Conservation (phyloP, 2,329 filamentous ascomycete genomes). For the Exserohilum turcica region DNA sequence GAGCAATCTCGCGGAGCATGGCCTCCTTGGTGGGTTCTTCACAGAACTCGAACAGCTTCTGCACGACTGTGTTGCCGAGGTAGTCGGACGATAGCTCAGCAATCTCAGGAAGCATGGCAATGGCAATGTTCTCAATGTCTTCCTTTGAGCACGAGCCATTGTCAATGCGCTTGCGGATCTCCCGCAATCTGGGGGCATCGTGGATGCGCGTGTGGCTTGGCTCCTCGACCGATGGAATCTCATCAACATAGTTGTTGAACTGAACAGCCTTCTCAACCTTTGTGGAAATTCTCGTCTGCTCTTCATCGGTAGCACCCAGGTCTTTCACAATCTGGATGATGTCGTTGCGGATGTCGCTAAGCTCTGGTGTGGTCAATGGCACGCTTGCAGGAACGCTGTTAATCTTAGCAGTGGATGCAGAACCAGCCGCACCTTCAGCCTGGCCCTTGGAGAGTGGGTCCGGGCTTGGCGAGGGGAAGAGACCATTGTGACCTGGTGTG, state of each 20-base stretch:
- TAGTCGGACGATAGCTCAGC: slow-evolving; percentile 95
- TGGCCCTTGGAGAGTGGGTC: slow-evolving; percentile 72
- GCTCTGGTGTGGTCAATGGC: slow-evolving; percentile 70
- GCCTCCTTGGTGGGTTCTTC: slow-evolving; percentile 87
- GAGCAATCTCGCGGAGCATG: slow-evolving; percentile 86
- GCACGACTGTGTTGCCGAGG: slow-evolving; percentile 97
- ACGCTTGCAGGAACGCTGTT: slow-evolving; percentile 51
- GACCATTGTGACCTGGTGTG: slow-evolving; percentile 85
- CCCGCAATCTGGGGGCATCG: slow-evolving; percentile 90
- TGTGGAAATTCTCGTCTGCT: slow-evolving; percentile 71
- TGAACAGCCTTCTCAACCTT: slow-evolving; percentile 78
- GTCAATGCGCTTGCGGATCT: slow-evolving; percentile 97
- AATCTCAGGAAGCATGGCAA: slow-evolving; percentile 95
- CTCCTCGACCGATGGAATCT: slow-evolving; percentile 88
- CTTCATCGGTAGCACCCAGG: slow-evolving; percentile 83
- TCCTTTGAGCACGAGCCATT: slow-evolving; percentile 84
- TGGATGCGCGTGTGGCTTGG: slow-evolving; percentile 87
- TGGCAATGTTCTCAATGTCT: slow-evolving; percentile 90
- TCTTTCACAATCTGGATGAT: slow-evolving; percentile 85
- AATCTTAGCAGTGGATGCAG: slow-evolving; percentile 41
- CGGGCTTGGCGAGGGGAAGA: slow-evolving; percentile 89
- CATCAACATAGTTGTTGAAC: slow-evolving; percentile 73
- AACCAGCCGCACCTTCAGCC: slow-evolving; percentile 46
- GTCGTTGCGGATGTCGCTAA: slow-evolving; percentile 79
- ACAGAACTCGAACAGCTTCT: slow-evolving; percentile 97